These are phyloP conservation scores for Phytopythium sindhum DNA, from an alignment of 352 stramenopile species.

Conservation along the genomic window DNA sequence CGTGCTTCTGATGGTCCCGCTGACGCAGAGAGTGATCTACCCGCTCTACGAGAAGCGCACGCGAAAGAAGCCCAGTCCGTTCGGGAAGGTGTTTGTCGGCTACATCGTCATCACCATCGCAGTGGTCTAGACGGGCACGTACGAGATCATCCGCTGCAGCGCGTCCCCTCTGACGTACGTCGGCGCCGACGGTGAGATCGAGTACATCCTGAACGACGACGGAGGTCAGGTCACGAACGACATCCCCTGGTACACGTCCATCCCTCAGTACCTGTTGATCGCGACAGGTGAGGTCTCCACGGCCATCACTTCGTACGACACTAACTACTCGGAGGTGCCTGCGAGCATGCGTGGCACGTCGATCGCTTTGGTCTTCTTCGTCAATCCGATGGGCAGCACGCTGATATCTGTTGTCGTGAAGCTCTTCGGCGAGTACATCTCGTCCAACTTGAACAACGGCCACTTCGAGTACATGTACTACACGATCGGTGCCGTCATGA, in stretches of 20 bases:
- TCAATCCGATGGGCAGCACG: slow-evolving; percentile 49
- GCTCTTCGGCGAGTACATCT: slow-evolving; percentile 56
- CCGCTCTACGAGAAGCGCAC: slow-evolving; percentile 33
- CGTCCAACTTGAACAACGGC: slow-evolving; percentile 41
- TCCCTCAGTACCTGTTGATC: slow-evolving; percentile 32
- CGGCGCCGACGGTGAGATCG: slow-evolving; percentile 13
- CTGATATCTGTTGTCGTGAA: slow-evolving; percentile 56
- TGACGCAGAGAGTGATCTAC: slow-evolving; percentile 37
- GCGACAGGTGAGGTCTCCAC: slow-evolving; percentile 28
- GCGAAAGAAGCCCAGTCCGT: slow-evolving; percentile 34
- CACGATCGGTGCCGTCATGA: slow-evolving; percentile 27
- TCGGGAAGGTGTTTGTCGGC: slow-evolving; percentile 31
- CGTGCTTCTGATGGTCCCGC: slow-evolving; percentile 34
- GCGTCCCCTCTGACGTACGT: slow-evolving; percentile 16
- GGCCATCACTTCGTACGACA: slow-evolving; percentile 34
- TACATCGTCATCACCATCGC: slow-evolving; percentile 28
- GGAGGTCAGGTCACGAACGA: slow-evolving; percentile 29
- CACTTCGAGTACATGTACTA: slow-evolving; percentile 50
- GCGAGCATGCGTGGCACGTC: slow-evolving; percentile 30
- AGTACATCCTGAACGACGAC: slow-evolving; percentile 30
- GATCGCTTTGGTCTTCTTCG: slow-evolving; percentile 35
- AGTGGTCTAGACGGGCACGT: slow-evolving; percentile 36
- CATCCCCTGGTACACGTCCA: slow-evolving; percentile 28
- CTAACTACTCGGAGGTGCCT: slow-evolving; percentile 41
- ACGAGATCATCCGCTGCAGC: slow-evolving; percentile 31